These are phyloP conservation scores for Kodamaea sagamina DNA, from an alignment of 805 yeast species.

Conservation along the genomic window DNA sequence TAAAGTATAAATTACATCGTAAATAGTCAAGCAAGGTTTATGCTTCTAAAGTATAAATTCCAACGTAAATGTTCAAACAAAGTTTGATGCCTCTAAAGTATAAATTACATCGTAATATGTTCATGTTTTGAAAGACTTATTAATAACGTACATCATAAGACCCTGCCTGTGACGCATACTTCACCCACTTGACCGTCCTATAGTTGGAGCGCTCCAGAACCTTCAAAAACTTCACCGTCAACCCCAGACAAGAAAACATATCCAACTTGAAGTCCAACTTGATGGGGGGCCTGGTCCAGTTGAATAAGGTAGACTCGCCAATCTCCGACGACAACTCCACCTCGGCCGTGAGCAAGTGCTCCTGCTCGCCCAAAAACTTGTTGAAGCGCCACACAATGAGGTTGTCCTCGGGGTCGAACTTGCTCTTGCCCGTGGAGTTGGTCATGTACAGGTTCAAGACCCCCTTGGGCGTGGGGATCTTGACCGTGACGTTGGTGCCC, in stretches of 20 bases:
- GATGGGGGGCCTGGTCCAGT: conserved; percentile 77
- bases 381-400: conserved; percentile 68
- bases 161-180: conserved; percentile 75
- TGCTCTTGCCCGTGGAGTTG: conserved; percentile 64
- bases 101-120: too few relatives aligned
- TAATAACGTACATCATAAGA: conserved; percentile 73
- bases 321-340: conserved; percentile 36
- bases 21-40: too few relatives aligned
- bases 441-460: conserved; percentile 29
- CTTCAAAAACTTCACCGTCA: conserved; percentile 69
- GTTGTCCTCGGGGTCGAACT: conserved; percentile 65
- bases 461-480: conserved; percentile 65
- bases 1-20: too few relatives aligned
- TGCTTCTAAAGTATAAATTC: too few relatives aligned
- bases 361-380: conserved; percentile 68
- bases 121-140: too few relatives aligned
- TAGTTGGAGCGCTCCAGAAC: conserved; percentile 62
- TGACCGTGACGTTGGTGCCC: conserved; percentile 64
- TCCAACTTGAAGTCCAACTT: conserved; percentile 65
- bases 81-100: too few relatives aligned
- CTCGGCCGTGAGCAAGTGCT: conserved; percentile 59
- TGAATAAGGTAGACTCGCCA: conserved; percentile 16
- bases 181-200: conserved; percentile 83
- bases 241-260: conserved; percentile 77
- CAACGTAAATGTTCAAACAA: too few relatives aligned